These are phyloP conservation scores for Suhomyces bokatorum DNA, from an alignment of 1,139 yeast species.

Conservation along the genomic window DNA sequence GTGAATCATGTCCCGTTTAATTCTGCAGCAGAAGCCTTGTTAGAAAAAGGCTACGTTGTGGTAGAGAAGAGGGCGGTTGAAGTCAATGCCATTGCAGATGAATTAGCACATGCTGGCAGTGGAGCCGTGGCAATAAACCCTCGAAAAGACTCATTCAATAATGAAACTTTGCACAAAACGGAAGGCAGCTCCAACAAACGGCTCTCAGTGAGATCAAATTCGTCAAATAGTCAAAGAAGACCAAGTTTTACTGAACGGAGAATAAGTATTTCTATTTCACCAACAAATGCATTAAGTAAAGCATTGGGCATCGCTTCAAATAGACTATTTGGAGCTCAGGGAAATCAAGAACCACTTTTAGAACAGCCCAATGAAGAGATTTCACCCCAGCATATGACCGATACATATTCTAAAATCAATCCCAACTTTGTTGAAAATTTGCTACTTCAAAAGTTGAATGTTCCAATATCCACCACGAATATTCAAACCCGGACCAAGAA, in stretches of 20 bases:
- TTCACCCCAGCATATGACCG: constrained; percentile 10
- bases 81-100: constrained; percentile 93
- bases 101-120: constrained; percentile 68
- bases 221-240: constrained; percentile 40
- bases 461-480: constrained; percentile 24
- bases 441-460: constrained; percentile 36
- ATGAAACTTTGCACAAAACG: constrained; percentile 15
- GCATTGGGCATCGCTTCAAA: constrained; percentile 89
- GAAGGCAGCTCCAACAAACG: constrained; percentile 19
- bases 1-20: constrained; percentile 5
- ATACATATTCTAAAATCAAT: constrained; percentile 24
- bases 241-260: constrained; percentile 59
- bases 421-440: constrained; percentile 40
- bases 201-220: constrained; percentile 34
- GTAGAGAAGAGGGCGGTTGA: constrained; percentile 94
- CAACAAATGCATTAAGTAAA: constrained; percentile 83
- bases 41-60: constrained; percentile 87
- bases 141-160: constrained; percentile 16
- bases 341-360: constrained; percentile 10
- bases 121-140: constrained; percentile 51
- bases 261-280: constrained; percentile 71
- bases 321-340: constrained; percentile 65
- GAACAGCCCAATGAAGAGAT: constrained; percentile 18
- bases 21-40: constrained; percentile 41
- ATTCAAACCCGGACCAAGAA: neutral